Evolutionary conservation across 257 asterid genomes (phyloP).

Genomic region (Avicennia marina): DNA sequence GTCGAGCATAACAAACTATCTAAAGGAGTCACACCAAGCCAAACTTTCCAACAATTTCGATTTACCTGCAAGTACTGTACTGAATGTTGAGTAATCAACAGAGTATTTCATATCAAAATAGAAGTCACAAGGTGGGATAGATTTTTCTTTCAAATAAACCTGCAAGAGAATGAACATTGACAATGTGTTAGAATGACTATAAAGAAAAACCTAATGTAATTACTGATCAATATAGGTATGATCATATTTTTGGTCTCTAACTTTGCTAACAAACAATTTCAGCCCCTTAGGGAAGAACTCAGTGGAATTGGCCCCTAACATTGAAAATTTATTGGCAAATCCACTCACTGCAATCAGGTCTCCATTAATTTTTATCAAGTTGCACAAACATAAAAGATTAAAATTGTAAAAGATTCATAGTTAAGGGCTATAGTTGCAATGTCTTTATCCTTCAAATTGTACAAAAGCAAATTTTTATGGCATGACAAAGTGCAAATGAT

Average conservation of each 20-base stretch:
- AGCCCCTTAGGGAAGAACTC: background rate
- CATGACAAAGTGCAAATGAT: conserved; percentile 6
- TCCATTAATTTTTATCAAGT: too few relatives aligned
- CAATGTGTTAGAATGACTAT: conserved; percentile 10
- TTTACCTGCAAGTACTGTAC: conserved; percentile 28
- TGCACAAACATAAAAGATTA: too few relatives aligned
- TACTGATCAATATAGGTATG: background rate
- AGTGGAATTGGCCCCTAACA: background rate
- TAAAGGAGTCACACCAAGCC: background rate
- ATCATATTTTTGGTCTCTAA: background rate
- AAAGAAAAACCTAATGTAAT: background rate
- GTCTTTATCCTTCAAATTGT: too few relatives aligned
- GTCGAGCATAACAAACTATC: background rate
- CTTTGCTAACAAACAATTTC: background rate
- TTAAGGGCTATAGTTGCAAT: too few relatives aligned
- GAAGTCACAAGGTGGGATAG: conserved; percentile 40
- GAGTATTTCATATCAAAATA: conserved; percentile 46
- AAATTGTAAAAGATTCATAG: too few relatives aligned
- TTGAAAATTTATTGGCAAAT: background rate
- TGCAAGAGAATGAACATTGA: conserved; percentile 18
- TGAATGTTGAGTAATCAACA: conserved; percentile 47
- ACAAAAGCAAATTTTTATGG: background rate
- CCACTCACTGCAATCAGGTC: background rate
- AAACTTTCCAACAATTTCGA: conserved; percentile 11
- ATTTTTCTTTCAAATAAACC: conserved; percentile 29